Conservation (phyloP, 352 stramenopile genomes). For the Phytophthora hibernalis region DNA sequence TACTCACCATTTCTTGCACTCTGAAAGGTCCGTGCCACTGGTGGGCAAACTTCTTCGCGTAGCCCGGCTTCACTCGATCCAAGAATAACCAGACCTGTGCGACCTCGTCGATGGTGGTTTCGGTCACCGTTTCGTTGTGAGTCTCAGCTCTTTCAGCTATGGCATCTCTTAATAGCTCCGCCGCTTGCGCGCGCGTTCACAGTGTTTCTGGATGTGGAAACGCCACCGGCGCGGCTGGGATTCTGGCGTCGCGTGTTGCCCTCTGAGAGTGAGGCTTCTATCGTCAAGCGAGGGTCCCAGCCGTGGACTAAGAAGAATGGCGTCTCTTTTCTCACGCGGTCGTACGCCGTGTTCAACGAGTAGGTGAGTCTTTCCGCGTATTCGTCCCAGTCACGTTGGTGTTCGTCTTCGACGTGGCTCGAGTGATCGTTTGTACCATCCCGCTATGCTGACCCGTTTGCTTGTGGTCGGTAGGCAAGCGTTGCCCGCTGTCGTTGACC, state of each 20-base stretch:
- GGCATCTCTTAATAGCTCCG: neutral
- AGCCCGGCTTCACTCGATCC: neutral
- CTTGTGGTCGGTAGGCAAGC: conserved; percentile 20
- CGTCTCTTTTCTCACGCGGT: neutral
- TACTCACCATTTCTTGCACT: neutral
- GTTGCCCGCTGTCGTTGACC: neutral
- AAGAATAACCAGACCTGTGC: neutral
- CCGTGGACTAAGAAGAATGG: neutral
- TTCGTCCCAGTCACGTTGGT: conserved; percentile 36
- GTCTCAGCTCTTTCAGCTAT: neutral
- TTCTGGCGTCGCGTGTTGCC: neutral
- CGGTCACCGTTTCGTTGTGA: neutral
- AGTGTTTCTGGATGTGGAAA: neutral
- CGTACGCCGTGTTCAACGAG: conserved; percentile 26
- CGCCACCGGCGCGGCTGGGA: neutral
- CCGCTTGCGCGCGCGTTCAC: neutral
- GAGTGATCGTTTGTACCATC: conserved; percentile 30
- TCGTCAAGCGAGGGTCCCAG: neutral
- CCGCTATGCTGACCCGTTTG: conserved; percentile 33
- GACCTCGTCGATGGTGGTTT: neutral
- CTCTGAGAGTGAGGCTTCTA: neutral
- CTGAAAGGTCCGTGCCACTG: neutral
- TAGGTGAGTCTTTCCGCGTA: conserved; percentile 34
- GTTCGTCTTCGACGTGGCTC: conserved; percentile 26
- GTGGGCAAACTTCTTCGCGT: neutral